Base-by-base conservation (phyloP, 352 stramenopile species). In the Phytophthora quininea region DNA sequence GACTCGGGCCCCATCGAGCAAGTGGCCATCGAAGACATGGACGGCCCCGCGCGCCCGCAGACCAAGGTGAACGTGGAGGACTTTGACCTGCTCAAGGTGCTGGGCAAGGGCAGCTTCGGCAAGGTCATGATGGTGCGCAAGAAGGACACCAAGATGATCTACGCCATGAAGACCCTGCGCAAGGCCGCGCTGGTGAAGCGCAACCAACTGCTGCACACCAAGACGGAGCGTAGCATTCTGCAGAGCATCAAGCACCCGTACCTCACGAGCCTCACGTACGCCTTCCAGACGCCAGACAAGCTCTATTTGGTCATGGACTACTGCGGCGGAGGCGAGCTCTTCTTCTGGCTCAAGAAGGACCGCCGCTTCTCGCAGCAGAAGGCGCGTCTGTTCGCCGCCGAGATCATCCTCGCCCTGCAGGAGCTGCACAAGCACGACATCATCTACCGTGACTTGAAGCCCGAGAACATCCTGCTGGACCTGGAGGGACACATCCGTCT, bases 391-490 rank as follows among this genome's bases (percentile, higher is more conserved):
- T 98, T 98, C 71, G 90, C 89, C 3, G 95, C 95, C 12, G 95
- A 98, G 73, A 98, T 98, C 70, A 88, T 96, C 53, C 76, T 97
- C n/a, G 95, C 89, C 29, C 82, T 98, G 47, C 89, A 96, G 64
- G 91, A 92, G 63, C 74, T 98, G 53, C 95, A 98, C 86, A 86
- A 88, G 65, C 89, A 96, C 76, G 90, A 98, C 76, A 98, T 99
- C 69, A 97, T 99, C 38, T 98, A 99, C 82, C 86, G 93, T 77
- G 96, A 99, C 73, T 82, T 99, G 42, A 99, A 99, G 82, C 96
- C 96, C 2, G 95, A 98, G 71, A 99, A 99, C 79, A 95, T 98
- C 45, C 78, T 97, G 55, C 77, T 98, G 35, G 96, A 99, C 67
- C 77, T 94, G 30, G 91, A 98, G 57, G 96, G 94, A 47, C 96